Percentiles rank a stretch among this genome's conserved stretches.
phyloP scores from a whole-genome alignment of 768 basidiomycete genomes.

The Cystobasidium onofrii region DNA sequence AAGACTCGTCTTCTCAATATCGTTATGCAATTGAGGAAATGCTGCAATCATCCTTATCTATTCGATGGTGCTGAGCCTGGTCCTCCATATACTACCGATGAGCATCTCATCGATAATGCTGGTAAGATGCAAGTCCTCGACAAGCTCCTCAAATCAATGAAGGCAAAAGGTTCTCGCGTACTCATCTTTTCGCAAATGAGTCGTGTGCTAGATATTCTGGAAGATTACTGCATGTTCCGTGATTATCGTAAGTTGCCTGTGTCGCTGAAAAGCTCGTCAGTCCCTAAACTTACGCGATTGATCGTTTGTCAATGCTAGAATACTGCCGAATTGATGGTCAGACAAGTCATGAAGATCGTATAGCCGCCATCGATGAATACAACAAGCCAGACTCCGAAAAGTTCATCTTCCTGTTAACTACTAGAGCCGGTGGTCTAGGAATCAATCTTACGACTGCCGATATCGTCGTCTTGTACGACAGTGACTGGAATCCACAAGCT shows the following conservation, averaged over 20 bases:
- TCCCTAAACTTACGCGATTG: too few species aligned
- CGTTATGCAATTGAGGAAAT: conserved; percentile 90
- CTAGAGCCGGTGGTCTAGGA: conserved; percentile 90
- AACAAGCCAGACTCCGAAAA: conserved; percentile 89
- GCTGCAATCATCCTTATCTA: conserved; percentile 70
- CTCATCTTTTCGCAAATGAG: conserved; percentile 99
- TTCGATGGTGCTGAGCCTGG: conserved; percentile 98
- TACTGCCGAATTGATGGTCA: conserved; percentile 95
- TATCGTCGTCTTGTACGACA: conserved; percentile 89
- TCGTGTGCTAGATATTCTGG: conserved; percentile 92
- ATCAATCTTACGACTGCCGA: conserved; percentile 95
- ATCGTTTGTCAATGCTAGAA: too few species aligned
- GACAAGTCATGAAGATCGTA: conserved; percentile 94
- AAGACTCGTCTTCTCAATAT: conserved; percentile 97
- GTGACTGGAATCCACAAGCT: conserved; percentile 99
- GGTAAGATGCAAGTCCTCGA: conserved; percentile 98
- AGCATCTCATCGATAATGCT: conserved; percentile 84
- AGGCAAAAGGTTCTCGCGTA: conserved; percentile 83
- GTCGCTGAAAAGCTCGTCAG: too few species aligned
- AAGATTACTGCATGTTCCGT: conserved; percentile 92
- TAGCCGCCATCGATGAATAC: conserved; percentile 91
- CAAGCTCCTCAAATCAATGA: conserved; percentile 78
- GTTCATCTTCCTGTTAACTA: conserved; percentile 92
- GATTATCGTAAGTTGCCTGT: conserved; percentile 63
- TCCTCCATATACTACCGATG: conserved; percentile 95